Base-by-base conservation (phyloP, 169 alveolate species). In the Hepatocystis sp. region DNA sequence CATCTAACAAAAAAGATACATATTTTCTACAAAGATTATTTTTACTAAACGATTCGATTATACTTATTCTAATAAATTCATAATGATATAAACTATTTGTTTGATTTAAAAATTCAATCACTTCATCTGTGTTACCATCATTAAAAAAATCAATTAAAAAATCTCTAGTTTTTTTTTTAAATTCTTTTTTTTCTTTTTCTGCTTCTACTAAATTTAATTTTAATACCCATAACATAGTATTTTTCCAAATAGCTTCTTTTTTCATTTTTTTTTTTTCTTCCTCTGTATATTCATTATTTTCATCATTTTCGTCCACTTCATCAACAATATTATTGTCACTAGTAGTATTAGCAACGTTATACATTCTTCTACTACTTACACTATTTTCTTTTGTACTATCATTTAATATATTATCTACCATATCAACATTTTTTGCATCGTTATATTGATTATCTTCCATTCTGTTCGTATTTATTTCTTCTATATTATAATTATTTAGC, bases 121-220 rank as follows among this genome's bases (percentile, higher is more conserved):
- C 88, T 51, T 76, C 88, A 76, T 76, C 47, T 27, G 53, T 76
- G 40, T 76, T 55, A 42, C 88, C 88, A 58, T 76, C 88, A 58
- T 76, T 76, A 52, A 76, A 76, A 36, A 76, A 76, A 36, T 76
- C 88, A 5, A 58, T 36, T 76, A 76, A 63, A 34, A 76, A 76
- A 34, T 76, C 88, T 64, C 88, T 49, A 17, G 78, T 27, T 25
- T 76, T 76, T 46, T 76, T 46, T 47, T 76, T 76, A 49, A 56
- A 76, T 28, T 76, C 78, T 58, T 76, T 76, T 56, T 76, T 76
- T 47, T 76, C 88, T 44, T 76, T 60, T 52, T 76, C 66, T 2
- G 58, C 49, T 39, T 76, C 58, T 64, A 58, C 58, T 34, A 76
- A 58, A 63, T 76, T 58, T 36, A 76, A 64, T 8, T 76, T 76